Evolutionary conservation across 345 rosid species (phyloP).

Genomic region (Dovyalis caffra): DNA sequence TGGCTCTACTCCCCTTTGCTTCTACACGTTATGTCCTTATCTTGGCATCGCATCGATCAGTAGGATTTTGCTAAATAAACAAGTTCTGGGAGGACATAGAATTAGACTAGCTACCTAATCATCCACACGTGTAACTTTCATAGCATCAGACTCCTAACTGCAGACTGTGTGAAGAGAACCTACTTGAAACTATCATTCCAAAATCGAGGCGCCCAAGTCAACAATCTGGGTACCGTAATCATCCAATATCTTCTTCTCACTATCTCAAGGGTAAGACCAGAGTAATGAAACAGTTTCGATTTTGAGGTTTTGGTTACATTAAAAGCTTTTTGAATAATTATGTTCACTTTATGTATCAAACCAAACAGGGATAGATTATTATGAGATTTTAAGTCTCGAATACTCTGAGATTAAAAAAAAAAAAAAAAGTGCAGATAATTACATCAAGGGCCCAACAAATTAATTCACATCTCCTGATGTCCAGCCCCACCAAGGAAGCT

Average conservation of each 20-base stretch:
- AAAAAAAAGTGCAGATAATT: neutral
- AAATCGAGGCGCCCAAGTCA: neutral
- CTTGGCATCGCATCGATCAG: neutral
- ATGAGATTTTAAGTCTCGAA: too few relatives aligned
- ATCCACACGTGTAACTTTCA: neutral
- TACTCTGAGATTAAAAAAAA: too few relatives aligned
- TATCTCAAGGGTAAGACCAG: neutral
- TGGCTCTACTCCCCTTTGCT: neutral
- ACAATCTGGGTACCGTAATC: neutral
- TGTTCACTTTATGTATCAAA: too few relatives aligned
- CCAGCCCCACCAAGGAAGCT: constrained; percentile 5
- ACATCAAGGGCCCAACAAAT: neutral
- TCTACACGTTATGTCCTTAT: neutral
- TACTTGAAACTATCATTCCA: neutral
- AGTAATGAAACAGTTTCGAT: too few relatives aligned
- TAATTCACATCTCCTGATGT: too few relatives aligned
- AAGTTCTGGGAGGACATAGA: neutral
- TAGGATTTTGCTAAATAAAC: neutral
- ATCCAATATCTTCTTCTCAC: neutral
- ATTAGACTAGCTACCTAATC: neutral
- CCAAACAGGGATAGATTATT: too few relatives aligned
- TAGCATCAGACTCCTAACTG: neutral
- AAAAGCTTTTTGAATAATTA: too few relatives aligned
- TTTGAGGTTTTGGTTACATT: too few relatives aligned
- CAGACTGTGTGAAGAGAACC: neutral